Conservation (phyloP, 1,139 yeast species). For the Torulaspora pretoriensis region DNA sequence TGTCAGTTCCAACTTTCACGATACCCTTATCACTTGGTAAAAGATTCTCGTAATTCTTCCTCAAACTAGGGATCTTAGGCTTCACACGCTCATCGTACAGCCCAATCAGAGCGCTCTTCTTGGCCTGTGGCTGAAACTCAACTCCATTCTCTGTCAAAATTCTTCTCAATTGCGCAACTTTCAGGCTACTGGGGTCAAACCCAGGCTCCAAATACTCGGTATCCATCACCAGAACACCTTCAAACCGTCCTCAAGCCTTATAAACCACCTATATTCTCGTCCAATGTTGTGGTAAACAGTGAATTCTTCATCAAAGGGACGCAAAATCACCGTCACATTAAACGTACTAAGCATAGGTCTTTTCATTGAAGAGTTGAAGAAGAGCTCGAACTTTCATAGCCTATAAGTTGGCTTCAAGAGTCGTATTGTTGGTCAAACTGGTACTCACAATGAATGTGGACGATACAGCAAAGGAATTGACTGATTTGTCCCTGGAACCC, state of each 20-base stretch:
- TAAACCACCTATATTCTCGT: background rate
- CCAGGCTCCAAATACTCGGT: conserved; percentile 19
- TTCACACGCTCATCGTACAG: conserved; percentile 49
- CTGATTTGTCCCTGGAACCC: conserved; percentile 25
- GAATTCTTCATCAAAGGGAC: background rate
- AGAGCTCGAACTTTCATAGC: background rate
- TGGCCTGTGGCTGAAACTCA: conserved; percentile 54
- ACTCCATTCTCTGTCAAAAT: conserved; percentile 57
- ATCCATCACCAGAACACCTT: conserved; percentile 6
- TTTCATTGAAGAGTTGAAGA: background rate
- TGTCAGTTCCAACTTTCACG: conserved; percentile 13
- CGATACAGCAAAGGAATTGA: conserved; percentile 18
- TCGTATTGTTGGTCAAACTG: background rate
- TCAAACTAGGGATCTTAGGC: conserved; percentile 22
- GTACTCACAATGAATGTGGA: conserved; percentile 17
- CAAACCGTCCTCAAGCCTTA: background rate
- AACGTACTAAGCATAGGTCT: background rate
- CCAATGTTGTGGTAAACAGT: too few relatives aligned
- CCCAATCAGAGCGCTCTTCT: conserved; percentile 55
- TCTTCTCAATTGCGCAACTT: conserved; percentile 60
- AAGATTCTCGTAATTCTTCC: conserved; percentile 16
- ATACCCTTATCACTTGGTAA: conserved; percentile 20
- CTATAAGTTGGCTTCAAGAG: background rate
- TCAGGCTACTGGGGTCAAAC: conserved; percentile 59
- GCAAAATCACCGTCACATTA: background rate